These are phyloP conservation scores for Pseudopithomyces maydicus DNA, from an alignment of 2,329 filamentous ascomycete genomes.

Conservation along the genomic window DNA sequence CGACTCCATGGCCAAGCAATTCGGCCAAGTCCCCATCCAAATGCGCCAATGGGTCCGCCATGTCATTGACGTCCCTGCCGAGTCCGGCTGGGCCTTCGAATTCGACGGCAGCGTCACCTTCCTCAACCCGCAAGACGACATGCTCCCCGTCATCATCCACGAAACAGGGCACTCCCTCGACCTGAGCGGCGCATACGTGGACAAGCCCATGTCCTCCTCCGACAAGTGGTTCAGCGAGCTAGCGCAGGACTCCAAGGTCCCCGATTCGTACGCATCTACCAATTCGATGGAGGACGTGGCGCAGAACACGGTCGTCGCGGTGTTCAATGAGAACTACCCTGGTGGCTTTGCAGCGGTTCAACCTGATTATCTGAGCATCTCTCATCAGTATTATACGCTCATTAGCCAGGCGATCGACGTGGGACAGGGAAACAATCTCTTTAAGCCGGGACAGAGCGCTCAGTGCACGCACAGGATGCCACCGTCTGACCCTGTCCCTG, in stretches of 20 bases:
- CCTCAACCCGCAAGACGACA: conserved; percentile 5
- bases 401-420: conserved; percentile 2
- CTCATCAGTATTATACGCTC: conserved; percentile 4
- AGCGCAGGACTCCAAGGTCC: conserved; percentile 16
- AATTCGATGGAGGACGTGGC: conserved; percentile 19
- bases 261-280: conserved; percentile 18
- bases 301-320: conserved; percentile 21
- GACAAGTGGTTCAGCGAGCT: conserved; percentile 15
- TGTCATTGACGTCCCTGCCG: conserved; percentile 7
- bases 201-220: conserved; percentile 11
- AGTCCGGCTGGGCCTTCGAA: conserved; percentile 7
- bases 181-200: conserved; percentile 15
- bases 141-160: conserved; percentile 20
- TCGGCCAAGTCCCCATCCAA: conserved; percentile 11
- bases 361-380: conserved; percentile 1
- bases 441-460: conserved; percentile 1
- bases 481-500: neutral
- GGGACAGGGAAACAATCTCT: conserved; percentile 1
- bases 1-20: conserved; percentile 9
- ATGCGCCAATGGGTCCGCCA: conserved; percentile 13
- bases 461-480: conserved; percentile 6
- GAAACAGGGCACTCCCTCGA: conserved; percentile 22
- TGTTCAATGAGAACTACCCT: conserved; percentile 19
- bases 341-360: conserved; percentile 15
- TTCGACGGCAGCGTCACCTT: conserved; percentile 7